Evolutionary conservation across 371 early-diverging fungal species (phyloP), one percentile per base, ranked within the genome.

Genomic region (Mortierella sp.): DNA sequence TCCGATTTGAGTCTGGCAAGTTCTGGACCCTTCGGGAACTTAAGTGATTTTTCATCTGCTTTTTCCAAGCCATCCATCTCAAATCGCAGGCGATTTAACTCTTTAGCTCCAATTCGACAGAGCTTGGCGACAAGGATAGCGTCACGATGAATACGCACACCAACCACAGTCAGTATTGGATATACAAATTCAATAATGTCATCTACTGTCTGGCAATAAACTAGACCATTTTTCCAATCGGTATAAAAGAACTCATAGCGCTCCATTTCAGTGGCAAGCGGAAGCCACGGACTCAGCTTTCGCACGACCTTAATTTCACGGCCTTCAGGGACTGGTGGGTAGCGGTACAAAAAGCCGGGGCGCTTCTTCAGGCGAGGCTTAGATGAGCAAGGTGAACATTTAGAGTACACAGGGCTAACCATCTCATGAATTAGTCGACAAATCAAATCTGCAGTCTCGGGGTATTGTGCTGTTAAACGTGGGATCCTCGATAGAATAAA

Each of bases 391-490:
- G 88, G 78, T 0, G 87, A 87, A 68, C 84, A 86, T 13, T 68
- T 61, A 28, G 74, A 76, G 74, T 92, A 92, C 4, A 88, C 83
- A 57, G 87, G 87, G 6, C 88, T 86, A 41, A 94, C 70, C 36
- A 91, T 81, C 10, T 85, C 84, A 40, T 89, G 88, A 58, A 93
- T 70, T 2, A 91, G 43, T 4, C 94, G 91, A 59, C 88, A 90
- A 16, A 95, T 79, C 63, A 88, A 79, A 41, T 91, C 88, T 1
- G 88, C 89, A 9, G 93, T 82, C 10, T 89, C 90, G 15, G 92
- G 91, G 45, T 91, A 75, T 50, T 90, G 74, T n/a, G 88, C 86
- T 22, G 87, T 69, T 2, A 95, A 41, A n/a, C 87, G 83, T 4
- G 91, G 91, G 22, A 89, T 86, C 28, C 89, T 83, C 8, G 87